phyloP scores from a whole-genome alignment of 2,329 filamentous ascomycete species.

The Pseudogymnoascus sp. region DNA sequence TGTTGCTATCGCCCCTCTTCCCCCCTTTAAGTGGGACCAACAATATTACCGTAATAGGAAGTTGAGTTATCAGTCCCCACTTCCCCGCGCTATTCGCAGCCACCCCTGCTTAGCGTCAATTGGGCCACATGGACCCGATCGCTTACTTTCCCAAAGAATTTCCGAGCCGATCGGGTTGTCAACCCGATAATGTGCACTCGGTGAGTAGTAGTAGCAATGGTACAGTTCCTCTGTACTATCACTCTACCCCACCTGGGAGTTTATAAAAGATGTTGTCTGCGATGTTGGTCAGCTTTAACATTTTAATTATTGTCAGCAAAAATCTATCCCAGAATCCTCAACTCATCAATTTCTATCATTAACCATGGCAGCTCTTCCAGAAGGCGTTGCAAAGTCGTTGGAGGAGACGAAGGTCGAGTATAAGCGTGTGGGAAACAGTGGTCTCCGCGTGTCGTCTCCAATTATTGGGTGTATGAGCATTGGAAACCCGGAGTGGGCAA shows the following conservation, averaged over 20 bases:
- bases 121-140: neutral
- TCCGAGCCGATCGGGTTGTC: conserved; percentile 5
- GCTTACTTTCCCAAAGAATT: neutral
- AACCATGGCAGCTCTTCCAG: neutral
- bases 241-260: neutral
- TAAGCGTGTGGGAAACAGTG: conserved; percentile 51
- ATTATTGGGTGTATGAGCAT: conserved; percentile 61
- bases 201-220: neutral
- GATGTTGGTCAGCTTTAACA: neutral
- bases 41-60: neutral
- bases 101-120: neutral
- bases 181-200: neutral
- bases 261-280: conserved; percentile 6
- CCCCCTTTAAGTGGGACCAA: neutral
- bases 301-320: conserved; percentile 1
- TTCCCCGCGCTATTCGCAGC: neutral
- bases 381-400: conserved; percentile 22
- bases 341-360: neutral
- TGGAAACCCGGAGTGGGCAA: conserved; percentile 44
- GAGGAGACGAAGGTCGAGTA: conserved; percentile 42
- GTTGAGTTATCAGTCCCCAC: neutral
- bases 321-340: neutral
- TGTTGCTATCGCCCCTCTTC: neutral
- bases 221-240: neutral
- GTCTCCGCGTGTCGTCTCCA: conserved; percentile 55